Evolutionary conservation across 129 eudicot genomes (phyloP), one percentile per base, ranked within the genome.

Genomic region (Chrysanthemum makinoi): DNA sequence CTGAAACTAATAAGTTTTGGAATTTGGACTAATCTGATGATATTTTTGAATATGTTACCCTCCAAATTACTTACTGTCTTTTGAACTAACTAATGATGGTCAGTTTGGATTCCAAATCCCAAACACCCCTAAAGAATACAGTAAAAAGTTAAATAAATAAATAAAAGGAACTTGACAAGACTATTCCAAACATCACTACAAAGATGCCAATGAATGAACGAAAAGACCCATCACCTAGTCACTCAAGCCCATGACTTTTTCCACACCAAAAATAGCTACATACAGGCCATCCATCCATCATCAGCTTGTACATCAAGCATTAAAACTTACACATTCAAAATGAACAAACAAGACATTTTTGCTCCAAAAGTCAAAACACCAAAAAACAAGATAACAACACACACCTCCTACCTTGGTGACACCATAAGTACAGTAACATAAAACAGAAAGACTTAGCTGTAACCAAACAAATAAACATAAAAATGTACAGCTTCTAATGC

Each of bases 191-290:
- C 47, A 70, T 22, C 82, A 55, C 49, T 64, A 62, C 51, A 69
- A 63, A 55, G 71, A 77, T 68, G 70, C 70, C 72, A 53, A 78
- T 56, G 82, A 78, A 72, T 72, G 72, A 53, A 78, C 48, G 82
- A 78, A 72, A 78, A 78, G 82, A 78, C 74, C 61, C 55, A 63
- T 77, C 81, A 35, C 75, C 35, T 43, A 62, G 2, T 70, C 14
- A 12, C 53, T 17, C 49, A 52, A 65, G 56, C 8, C 10, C 10
- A 65, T 17, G 18, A 46, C 17, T 75, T 75, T 58, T 75, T 56
- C 47, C 50, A 67, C 51, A 73, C 53, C 69, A 47, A 22, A 75
- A 69, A 51, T 77, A 60, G 70, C 19, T 17, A 76, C 51, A 76
- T 35, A 69, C 62, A 57, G 3, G 26, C 18, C 20, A 47, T 17